Conservation (phyloP, 2,329 filamentous ascomycete species). For the Magnaporthiopsis poae region DNA sequence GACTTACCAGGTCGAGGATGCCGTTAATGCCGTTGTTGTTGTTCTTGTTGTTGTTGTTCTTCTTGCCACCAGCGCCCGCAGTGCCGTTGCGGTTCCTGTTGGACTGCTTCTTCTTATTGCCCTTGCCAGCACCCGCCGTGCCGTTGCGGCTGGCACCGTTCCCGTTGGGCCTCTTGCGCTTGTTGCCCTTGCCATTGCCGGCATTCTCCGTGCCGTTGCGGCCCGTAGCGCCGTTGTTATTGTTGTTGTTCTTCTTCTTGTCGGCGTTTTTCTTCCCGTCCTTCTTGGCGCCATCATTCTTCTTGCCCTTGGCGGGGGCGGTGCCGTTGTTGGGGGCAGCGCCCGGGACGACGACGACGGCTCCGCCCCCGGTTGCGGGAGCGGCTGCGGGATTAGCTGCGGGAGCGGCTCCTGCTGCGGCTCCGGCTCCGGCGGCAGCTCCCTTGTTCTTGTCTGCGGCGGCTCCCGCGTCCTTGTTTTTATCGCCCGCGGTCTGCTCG, state of each 20-base stretch:
- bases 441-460: conserved; percentile 1
- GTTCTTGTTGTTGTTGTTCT: not conserved
- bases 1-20: not conserved
- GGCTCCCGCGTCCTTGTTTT: not conserved
- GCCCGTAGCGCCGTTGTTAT: not conserved
- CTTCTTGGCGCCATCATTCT: not conserved
- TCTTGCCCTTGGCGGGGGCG: not conserved
- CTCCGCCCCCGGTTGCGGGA: not conserved
- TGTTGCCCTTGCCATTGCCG: not conserved
- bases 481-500: not conserved
- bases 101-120: not conserved
- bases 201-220: not conserved
- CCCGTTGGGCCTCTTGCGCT: not conserved
- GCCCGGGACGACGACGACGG: no score
- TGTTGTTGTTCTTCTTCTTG: not conserved
- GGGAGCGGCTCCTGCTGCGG: no score
- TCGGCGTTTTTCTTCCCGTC: not conserved
- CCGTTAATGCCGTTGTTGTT: not conserved
- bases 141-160: not conserved
- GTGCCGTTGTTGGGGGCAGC: conserved; percentile 1
- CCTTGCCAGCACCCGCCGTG: not conserved
- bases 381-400: not conserved
- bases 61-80: not conserved
- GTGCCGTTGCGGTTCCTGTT: not conserved
- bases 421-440: not conserved